Evolutionary conservation across 1,139 yeast genomes (phyloP).

Genomic region (Pneumocystis wakefieldiae): DNA sequence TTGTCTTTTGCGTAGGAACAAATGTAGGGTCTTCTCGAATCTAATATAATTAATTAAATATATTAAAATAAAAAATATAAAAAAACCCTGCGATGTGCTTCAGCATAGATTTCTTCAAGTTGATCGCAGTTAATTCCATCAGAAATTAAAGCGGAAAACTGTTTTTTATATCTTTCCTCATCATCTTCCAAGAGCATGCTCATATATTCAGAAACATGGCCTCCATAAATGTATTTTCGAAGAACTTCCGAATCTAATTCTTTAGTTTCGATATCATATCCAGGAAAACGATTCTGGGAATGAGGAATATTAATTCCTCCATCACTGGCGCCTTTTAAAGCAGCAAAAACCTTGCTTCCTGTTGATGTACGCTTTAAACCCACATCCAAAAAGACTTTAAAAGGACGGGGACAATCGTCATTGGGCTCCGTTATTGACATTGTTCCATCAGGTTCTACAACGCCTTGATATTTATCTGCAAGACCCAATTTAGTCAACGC

Average conservation of each 20-base stretch:
- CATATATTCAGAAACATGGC: slow-evolving; percentile 99
- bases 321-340: slow-evolving; percentile 99
- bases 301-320: slow-evolving; percentile 99
- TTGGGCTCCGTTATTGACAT: slow-evolving; percentile 84
- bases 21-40: slow-evolving; percentile 86
- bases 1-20: slow-evolving; percentile 81
- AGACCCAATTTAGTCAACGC: slow-evolving; percentile 94
- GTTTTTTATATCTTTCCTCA: slow-evolving; percentile 96
- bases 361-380: slow-evolving; percentile 99
- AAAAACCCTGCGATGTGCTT: slow-evolving; percentile 50
- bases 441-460: slow-evolving; percentile 99
- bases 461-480: slow-evolving; percentile 97
- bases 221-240: slow-evolving; percentile 99
- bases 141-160: slow-evolving; percentile 92
- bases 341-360: slow-evolving; percentile 99
- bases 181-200: slow-evolving; percentile 99
- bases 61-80: slow-evolving; percentile 16
- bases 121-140: slow-evolving; percentile 97
- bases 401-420: slow-evolving; percentile 99
- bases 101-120: slow-evolving; percentile 85
- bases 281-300: slow-evolving; percentile 99
- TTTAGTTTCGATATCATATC: slow-evolving; percentile 98
- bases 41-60: slow-evolving; percentile 23
- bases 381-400: slow-evolving; percentile 98
- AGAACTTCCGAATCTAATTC: slow-evolving; percentile 95